phyloP scores from a whole-genome alignment of 1,284 basidiomycete species.

The Hymenochaete sp. region DNA sequence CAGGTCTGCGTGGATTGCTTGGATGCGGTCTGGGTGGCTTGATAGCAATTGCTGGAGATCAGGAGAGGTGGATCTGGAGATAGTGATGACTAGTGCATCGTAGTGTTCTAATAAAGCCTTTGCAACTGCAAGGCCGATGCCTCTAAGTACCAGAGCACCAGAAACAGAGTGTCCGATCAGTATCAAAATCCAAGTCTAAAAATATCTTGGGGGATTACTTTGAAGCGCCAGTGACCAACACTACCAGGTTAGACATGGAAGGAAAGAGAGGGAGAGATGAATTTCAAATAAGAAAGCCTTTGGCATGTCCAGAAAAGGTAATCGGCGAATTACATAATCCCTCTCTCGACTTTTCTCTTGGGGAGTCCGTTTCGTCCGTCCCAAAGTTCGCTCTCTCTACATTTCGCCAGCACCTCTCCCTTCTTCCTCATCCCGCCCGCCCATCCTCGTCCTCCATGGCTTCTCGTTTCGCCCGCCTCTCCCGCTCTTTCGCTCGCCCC shows the following conservation, averaged over 20 bases:
- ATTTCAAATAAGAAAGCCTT: not conserved
- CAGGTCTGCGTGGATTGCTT: conserved; percentile 64
- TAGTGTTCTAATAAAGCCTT: conserved; percentile 52
- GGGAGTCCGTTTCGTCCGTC: not conserved
- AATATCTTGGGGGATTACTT: conserved; percentile 40
- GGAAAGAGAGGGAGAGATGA: conserved; percentile 1
- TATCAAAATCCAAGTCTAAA: not conserved
- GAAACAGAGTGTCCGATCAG: not conserved
- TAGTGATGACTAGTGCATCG: conserved; percentile 59
- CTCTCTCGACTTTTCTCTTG: too few relatives aligned
- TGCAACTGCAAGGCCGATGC: conserved; percentile 74
- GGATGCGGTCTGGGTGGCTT: conserved; percentile 36
- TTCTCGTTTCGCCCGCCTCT: conserved; percentile 57
- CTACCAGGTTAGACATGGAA: conserved; percentile 31
- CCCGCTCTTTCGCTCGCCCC: conserved; percentile 44
- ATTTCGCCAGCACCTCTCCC: not conserved
- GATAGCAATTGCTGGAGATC: conserved; percentile 51
- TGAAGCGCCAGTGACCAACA: conserved; percentile 71
- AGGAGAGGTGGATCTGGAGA: conserved; percentile 61
- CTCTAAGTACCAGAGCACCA: conserved; percentile 38
- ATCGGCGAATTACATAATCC: too few relatives aligned
- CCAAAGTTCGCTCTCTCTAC: conserved; percentile 6
- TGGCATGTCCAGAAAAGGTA: conserved; percentile 1
- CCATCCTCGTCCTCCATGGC: conserved; percentile 40
- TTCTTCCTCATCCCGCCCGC: conserved; percentile 9